Conservation (phyloP, 306 rosid genomes). For the Lathyrus aphaca region DNA sequence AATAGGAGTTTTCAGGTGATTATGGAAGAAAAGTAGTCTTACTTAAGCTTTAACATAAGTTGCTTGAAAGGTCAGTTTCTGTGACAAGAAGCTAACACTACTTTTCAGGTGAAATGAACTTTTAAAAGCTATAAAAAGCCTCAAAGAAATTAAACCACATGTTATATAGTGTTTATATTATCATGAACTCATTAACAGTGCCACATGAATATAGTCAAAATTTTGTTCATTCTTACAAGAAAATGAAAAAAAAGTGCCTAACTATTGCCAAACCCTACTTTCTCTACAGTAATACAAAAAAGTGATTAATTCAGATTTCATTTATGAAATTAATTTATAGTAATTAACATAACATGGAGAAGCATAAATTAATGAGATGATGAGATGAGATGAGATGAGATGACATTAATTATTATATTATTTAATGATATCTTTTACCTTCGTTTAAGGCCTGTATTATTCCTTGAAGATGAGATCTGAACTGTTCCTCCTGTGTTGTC, state of each 20-base stretch:
- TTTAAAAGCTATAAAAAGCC: constrained; percentile 40
- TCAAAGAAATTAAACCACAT: constrained; percentile 27
- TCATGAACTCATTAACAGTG: constrained; percentile 8
- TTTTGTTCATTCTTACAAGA: constrained; percentile 15
- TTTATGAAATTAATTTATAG: constrained; percentile 17
- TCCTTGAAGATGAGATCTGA: constrained; percentile 93
- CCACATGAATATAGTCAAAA: constrained; percentile 37
- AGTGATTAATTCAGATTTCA: constrained; percentile 12
- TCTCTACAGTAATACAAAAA: constrained; percentile 15
- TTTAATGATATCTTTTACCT: constrained; percentile 45
- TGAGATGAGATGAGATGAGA: constrained; percentile 11
- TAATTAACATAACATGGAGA: not conserved
- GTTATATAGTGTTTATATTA: constrained; percentile 29
- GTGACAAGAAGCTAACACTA: constrained; percentile 43
- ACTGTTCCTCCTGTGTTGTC: constrained; percentile 40
- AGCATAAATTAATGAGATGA: constrained; percentile 9
- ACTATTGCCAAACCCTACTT: constrained; percentile 53
- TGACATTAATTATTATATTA: constrained; percentile 11
- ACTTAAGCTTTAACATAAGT: constrained; percentile 25
- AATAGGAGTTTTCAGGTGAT: constrained; percentile 44
- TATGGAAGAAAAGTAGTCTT: constrained; percentile 32
- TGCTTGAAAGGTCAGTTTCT: constrained; percentile 51
- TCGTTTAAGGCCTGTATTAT: constrained; percentile 70
- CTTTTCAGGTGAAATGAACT: constrained; percentile 44
- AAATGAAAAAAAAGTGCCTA: constrained; percentile 33